A percentile compares a stretch with the other conserved stretches of the same genome.
Evolutionary conservation across 2,329 filamentous ascomycete species (phyloP).

Genomic region (Pseudogymnoascus sp.): DNA sequence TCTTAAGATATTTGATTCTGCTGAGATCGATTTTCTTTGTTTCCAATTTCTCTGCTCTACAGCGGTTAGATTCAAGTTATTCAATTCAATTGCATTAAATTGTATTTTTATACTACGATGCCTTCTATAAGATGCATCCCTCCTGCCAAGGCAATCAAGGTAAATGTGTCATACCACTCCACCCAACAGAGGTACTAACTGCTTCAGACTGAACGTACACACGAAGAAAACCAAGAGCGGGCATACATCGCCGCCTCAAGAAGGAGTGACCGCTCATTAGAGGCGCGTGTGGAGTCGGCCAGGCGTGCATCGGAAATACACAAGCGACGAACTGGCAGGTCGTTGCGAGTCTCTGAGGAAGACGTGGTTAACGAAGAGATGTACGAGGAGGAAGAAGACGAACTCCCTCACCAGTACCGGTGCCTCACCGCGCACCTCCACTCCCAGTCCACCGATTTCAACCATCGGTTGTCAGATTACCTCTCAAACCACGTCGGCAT

Average conservation of each 20-base stretch:
- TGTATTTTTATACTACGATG: slow-evolving; percentile 19
- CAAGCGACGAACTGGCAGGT: slow-evolving; percentile 77
- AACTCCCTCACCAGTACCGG: slow-evolving; percentile 60
- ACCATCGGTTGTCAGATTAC: slow-evolving; percentile 35
- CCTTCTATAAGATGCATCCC: slow-evolving; percentile 27
- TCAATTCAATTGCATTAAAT: not conserved
- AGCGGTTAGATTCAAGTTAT: not conserved
- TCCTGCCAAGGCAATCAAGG: slow-evolving; percentile 33
- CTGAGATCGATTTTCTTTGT: not conserved
- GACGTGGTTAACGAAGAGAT: slow-evolving; percentile 88
- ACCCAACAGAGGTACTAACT: slow-evolving; percentile 19
- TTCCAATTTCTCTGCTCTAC: not conserved
- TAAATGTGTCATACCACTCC: slow-evolving; percentile 7
- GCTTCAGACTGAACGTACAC: slow-evolving; percentile 61
- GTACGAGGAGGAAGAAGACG: slow-evolving; percentile 92
- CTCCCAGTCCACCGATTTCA: slow-evolving; percentile 20
- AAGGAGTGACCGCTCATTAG: slow-evolving; percentile 76
- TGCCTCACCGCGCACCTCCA: slow-evolving; percentile 53
- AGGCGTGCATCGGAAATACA: slow-evolving; percentile 84
- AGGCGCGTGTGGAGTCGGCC: slow-evolving; percentile 83
- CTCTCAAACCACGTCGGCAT: slow-evolving; percentile 46
- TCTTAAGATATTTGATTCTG: not conserved
- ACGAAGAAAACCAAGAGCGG: slow-evolving; percentile 77
- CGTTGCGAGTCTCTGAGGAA: slow-evolving; percentile 72
- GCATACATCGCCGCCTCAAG: slow-evolving; percentile 90